These are phyloP conservation scores for Fusarium udum DNA, from an alignment of 2,329 filamentous ascomycete genomes.

Conservation along the genomic window DNA sequence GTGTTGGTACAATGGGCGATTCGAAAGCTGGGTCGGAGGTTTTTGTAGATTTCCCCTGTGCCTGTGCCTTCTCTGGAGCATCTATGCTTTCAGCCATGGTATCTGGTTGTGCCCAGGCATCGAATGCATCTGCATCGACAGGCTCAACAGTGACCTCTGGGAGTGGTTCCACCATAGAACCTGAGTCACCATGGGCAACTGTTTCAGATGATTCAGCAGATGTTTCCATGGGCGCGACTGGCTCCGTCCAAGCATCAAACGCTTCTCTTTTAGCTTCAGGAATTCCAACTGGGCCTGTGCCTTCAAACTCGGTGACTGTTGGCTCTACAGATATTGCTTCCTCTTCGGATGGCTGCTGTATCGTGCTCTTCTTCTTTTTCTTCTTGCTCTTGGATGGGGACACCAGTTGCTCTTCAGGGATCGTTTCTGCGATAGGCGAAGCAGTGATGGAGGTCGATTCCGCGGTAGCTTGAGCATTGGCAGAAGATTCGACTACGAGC, in stretches of 20 bases:
- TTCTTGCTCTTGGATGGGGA: constrained; percentile 38
- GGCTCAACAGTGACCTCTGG: neutral
- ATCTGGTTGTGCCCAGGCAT: constrained; percentile 29
- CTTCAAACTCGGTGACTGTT: constrained; percentile 1
- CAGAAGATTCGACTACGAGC: neutral
- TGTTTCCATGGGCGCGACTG: neutral
- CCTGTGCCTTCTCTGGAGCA: neutral
- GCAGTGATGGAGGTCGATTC: constrained; percentile 27
- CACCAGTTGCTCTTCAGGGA: neutral
- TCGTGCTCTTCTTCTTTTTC: constrained; percentile 41
- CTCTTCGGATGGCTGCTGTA: constrained; percentile 15
- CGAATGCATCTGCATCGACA: constrained; percentile 26
- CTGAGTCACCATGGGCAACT: neutral
- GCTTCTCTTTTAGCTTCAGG: constrained; percentile 16
- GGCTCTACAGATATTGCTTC: neutral
- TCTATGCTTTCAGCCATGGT: neutral
- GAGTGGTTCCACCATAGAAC: neutral
- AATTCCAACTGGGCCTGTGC: neutral
- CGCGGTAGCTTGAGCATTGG: neutral
- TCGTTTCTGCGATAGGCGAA: neutral
- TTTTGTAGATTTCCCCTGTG: neutral
- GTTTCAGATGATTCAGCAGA: neutral
- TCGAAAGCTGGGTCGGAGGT: constrained; percentile 15
- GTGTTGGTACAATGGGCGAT: neutral
- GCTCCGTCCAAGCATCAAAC: constrained; percentile 34